Evolutionary conservation across 192 early-diverging fungal species (phyloP).

Genomic region (Haplosporangium gracile): DNA sequence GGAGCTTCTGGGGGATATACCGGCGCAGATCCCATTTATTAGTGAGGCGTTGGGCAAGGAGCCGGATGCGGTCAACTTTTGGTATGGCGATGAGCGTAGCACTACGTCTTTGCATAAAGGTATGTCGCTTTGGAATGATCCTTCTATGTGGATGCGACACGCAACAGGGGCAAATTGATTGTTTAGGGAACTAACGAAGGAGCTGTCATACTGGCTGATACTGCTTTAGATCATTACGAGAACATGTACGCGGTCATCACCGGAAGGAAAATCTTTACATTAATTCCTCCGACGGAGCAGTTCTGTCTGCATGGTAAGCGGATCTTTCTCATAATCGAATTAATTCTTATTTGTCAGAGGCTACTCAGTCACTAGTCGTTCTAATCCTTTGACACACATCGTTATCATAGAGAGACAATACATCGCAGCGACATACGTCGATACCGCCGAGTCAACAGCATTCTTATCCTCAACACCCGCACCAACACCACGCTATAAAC

Average conservation of each 20-base stretch:
- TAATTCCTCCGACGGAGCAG: constrained; percentile 64
- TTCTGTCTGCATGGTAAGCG: constrained; percentile 63
- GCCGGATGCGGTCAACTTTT: constrained; percentile 68
- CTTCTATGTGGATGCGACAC: neutral
- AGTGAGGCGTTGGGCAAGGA: constrained; percentile 57
- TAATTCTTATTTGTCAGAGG: too few species aligned
- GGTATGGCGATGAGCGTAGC: constrained; percentile 64
- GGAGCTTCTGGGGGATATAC: constrained; percentile 56
- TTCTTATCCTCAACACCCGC: neutral
- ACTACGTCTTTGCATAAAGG: constrained; percentile 64
- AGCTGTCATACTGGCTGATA: neutral
- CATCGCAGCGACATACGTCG: constrained; percentile 49
- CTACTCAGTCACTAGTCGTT: neutral
- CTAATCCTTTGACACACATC: neutral
- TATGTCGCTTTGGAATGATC: neutral
- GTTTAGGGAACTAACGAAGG: neutral
- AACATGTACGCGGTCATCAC: constrained; percentile 66
- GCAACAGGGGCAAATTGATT: neutral
- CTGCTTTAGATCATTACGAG: constrained; percentile 61
- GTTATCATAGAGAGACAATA: constrained; percentile 44
- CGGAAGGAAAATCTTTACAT: constrained; percentile 62
- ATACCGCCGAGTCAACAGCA: constrained; percentile 3
- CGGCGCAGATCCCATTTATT: constrained; percentile 57
- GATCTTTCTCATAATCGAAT: neutral
- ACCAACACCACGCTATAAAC: constrained; percentile 19